phyloP scores from a whole-genome alignment of 257 asterid genomes.

The Forsythia suspensa region DNA sequence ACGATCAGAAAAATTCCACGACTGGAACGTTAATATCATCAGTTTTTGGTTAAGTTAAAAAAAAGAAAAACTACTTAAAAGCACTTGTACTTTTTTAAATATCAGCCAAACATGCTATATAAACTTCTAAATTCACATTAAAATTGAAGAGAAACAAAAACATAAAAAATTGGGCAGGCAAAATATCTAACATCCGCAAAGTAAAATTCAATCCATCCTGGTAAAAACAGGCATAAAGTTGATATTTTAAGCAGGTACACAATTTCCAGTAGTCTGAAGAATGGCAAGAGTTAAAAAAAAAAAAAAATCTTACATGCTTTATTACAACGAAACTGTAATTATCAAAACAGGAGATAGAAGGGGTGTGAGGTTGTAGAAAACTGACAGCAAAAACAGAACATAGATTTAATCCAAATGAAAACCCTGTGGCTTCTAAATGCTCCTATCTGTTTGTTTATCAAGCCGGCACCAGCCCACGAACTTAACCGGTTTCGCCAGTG shows the following conservation, averaged over 20 bases:
- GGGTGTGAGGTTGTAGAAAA: conserved; percentile 18
- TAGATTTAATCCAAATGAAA: conserved; percentile 20
- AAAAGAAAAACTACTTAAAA: neutral
- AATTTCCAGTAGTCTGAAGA: conserved; percentile 27
- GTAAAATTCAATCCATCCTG: conserved; percentile 12
- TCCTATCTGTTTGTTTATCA: conserved; percentile 28
- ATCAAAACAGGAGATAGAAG: conserved; percentile 16
- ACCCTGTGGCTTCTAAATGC: conserved; percentile 10
- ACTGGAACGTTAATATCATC: no score
- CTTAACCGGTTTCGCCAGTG: neutral
- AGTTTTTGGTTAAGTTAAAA: no score
- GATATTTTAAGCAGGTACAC: conserved; percentile 21
- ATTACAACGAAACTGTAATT: conserved; percentile 39
- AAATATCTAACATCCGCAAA: conserved; percentile 37
- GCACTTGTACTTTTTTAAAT: no score
- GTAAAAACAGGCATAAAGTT: conserved; percentile 9
- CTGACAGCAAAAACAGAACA: conserved; percentile 27
- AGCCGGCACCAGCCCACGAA: neutral
- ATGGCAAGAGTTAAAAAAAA: conserved; percentile 22
- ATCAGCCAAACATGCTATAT: neutral
- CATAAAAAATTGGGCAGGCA: neutral
- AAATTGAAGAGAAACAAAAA: neutral
- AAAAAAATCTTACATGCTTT: conserved; percentile 33
- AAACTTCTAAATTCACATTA: neutral
- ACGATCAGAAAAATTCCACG: no score